Conservation (phyloP, 345 rosid genomes). For the Balakata baccata region DNA sequence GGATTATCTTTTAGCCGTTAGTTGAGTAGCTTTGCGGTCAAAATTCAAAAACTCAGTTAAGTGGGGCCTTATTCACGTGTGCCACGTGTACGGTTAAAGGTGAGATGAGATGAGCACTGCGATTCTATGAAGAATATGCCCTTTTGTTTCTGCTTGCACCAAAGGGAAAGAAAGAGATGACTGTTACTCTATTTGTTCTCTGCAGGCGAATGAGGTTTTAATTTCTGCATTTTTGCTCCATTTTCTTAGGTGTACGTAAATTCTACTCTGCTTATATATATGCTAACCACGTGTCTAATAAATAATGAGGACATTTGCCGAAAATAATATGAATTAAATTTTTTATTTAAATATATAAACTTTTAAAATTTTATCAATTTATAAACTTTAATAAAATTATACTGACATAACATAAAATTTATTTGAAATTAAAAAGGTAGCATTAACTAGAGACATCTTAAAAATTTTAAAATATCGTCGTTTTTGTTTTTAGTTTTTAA, state of each 20-base stretch:
- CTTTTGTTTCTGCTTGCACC: constrained; percentile 13
- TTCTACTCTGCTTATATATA: background rate
- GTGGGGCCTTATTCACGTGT: constrained; percentile 25
- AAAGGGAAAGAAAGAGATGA: background rate
- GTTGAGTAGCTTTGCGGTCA: constrained; percentile 9
- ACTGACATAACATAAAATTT: too few relatives aligned
- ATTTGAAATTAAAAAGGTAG: too few relatives aligned
- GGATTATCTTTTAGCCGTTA: constrained; percentile 9
- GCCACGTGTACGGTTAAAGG: constrained; percentile 34
- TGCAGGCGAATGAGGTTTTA: background rate
- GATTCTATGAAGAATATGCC: background rate
- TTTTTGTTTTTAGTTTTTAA: too few relatives aligned
- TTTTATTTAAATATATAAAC: too few relatives aligned
- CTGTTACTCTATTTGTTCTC: background rate
- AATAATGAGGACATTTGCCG: too few relatives aligned
- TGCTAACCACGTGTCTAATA: too few relatives aligned
- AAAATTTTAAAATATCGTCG: too few relatives aligned
- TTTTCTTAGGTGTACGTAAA: constrained; percentile 7
- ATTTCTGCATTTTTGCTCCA: background rate
- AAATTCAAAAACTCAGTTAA: constrained; percentile 16
- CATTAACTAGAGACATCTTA: too few relatives aligned
- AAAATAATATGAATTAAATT: too few relatives aligned
- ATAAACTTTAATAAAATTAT: too few relatives aligned
- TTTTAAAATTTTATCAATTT: too few relatives aligned
- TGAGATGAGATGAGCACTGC: background rate